Percentiles rank a stretch among this genome's conserved stretches.
These are phyloP conservation scores for Petunia secreta DNA, from an alignment of 257 asterid genomes.

Conservation along the genomic window DNA sequence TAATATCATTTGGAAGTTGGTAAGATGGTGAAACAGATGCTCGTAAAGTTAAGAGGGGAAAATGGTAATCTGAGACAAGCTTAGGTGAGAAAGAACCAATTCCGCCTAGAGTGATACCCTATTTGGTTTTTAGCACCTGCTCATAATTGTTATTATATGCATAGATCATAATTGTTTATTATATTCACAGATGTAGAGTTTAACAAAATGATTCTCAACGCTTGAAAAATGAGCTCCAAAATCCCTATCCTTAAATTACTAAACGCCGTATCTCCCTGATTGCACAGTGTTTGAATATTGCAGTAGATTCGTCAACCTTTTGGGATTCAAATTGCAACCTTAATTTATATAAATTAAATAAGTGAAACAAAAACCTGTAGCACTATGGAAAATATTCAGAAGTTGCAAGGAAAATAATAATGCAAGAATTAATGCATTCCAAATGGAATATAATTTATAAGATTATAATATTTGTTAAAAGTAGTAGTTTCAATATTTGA, in stretches of 20 bases:
- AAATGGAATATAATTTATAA: neutral
- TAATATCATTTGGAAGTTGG: no score
- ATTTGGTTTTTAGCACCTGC: neutral
- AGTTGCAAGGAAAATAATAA: neutral
- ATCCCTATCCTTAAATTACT: neutral
- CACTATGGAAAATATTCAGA: neutral
- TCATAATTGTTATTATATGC: neutral
- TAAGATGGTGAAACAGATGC: no score
- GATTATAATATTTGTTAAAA: neutral
- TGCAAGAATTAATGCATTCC: neutral
- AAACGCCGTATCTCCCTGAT: neutral
- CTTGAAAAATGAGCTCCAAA: neutral
- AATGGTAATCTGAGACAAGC: no score
- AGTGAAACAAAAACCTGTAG: constrained; percentile 9
- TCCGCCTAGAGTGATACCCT: neutral
- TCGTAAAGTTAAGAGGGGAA: no score
- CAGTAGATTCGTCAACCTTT: neutral
- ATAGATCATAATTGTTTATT: neutral
- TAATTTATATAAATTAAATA: neutral
- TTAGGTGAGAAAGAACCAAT: no score
- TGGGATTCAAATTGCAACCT: neutral
- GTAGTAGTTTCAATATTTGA: neutral
- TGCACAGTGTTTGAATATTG: neutral
- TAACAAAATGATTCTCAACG: neutral
- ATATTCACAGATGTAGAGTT: neutral